A percentile compares a stretch with the other conserved stretches of the same genome.
Conservation (phyloP, 352 stramenopile genomes). For the Thalassiosira hispida region DNA sequence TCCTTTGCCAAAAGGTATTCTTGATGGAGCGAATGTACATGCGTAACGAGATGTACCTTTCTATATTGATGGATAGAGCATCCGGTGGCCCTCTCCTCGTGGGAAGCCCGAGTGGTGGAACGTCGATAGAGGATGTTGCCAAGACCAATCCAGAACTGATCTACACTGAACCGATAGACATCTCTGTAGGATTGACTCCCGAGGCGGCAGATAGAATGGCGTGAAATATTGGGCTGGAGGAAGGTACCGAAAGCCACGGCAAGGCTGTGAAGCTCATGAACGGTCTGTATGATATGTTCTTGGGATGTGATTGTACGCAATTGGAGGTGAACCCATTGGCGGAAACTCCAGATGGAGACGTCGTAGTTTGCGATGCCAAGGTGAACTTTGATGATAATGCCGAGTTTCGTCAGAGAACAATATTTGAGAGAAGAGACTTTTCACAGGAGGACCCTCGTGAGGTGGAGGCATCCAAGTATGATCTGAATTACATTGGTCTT, state of each 20-base stretch:
- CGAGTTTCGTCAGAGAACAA: slow-evolving; percentile 91
- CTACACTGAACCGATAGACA: slow-evolving; percentile 93
- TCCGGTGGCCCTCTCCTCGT: slow-evolving; percentile 95
- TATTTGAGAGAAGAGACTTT: slow-evolving; percentile 83
- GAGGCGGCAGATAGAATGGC: slow-evolving; percentile 65
- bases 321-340: slow-evolving; percentile 99
- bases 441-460: slow-evolving; percentile 95
- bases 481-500: slow-evolving; percentile 99
- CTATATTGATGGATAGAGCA: slow-evolving; percentile 97
- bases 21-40: slow-evolving; percentile 81
- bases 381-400: slow-evolving; percentile 99
- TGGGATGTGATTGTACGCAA: slow-evolving; percentile 94
- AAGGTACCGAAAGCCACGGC: slow-evolving; percentile 32
- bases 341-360: slow-evolving; percentile 93
- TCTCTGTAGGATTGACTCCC: slow-evolving; percentile 87
- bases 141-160: slow-evolving; percentile 90
- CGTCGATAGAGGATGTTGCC: slow-evolving; percentile 96
- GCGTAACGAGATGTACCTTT: slow-evolving; percentile 95
- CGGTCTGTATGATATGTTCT: slow-evolving; percentile 96
- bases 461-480: slow-evolving; percentile 89
- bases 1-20: slow-evolving; percentile 78
- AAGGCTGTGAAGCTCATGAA: slow-evolving; percentile 73
- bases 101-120: slow-evolving; percentile 91
- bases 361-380: slow-evolving; percentile 97
- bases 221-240: slow-evolving; percentile 70